Evolutionary conservation across 2,329 filamentous ascomycete species (phyloP), one percentile per base, ranked within the genome.

Genomic region (Ceratocystis alfenasii): DNA sequence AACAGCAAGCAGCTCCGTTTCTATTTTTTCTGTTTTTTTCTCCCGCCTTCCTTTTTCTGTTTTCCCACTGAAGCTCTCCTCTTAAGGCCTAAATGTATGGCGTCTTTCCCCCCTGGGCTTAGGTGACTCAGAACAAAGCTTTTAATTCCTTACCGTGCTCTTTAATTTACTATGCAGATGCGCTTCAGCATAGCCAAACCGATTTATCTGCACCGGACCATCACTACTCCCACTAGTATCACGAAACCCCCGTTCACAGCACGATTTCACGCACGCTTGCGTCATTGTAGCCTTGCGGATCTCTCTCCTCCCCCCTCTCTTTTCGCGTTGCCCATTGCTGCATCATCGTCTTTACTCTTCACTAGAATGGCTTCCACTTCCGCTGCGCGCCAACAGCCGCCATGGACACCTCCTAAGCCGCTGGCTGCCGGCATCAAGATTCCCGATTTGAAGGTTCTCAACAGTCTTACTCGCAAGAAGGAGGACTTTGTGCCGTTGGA

Each of bases 401-500:
- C 64, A 55, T 68, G 67, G 67, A 64, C 45, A 28, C 33, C 64
- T 10, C 67, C 67, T 12, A 57, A 53, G 60, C 53, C 62, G 41
- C 41, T 63, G 30, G 63, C 63, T 22, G 61, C 64, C 17, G 53
- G 53, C 25, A 48, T 68, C 33, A 68, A 64, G 46, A 57, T 68
- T 53, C 67, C 67, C 3, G 36, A 61, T 45, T 59, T 68, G 20
- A 68, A 68, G 64, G 64, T 68, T 6, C 62, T 68, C 20, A 68
- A 68, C 45, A 68, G 67, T 55, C 61, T 68, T 64, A 68, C 67
- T 30, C 64, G 67, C 53, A 66, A 66, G 55, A 68, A 68, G 55
- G 67, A 68, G 33, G 67, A 68, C 36, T 68, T 68, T 64, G 57
- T 69, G 45, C 66, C 62, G n/a, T 63, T 69, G 22, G 66, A 69